Evolutionary conservation across 805 yeast species (phyloP).

Genomic region (Yarrowia osloensis): DNA sequence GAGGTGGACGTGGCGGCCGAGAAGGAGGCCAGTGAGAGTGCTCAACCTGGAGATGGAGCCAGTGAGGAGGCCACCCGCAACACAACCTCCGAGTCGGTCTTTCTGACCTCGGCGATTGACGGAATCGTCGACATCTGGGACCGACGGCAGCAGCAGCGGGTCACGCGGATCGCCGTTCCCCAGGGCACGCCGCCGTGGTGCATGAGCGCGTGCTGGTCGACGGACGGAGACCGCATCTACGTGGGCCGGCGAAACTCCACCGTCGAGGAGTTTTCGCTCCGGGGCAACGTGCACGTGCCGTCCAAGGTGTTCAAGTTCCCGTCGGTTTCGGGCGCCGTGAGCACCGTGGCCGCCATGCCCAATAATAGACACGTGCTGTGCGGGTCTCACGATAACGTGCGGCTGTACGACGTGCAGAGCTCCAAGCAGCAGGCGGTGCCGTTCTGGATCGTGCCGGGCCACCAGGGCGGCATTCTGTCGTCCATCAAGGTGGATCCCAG

Average conservation of each 20-base stretch:
- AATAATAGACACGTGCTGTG: conserved; percentile 77
- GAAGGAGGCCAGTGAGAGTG: conserved; percentile 31
- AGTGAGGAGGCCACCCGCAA: not conserved
- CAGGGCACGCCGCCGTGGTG: conserved; percentile 90
- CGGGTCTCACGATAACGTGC: conserved; percentile 86
- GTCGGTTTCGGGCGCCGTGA: conserved; percentile 84
- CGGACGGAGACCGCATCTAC: conserved; percentile 72
- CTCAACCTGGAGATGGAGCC: conserved; percentile 18
- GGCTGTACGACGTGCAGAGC: conserved; percentile 72
- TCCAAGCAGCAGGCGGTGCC: conserved; percentile 55
- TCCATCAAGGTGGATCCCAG: conserved; percentile 81
- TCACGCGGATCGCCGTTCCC: conserved; percentile 55
- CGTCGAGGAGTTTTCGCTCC: conserved; percentile 58
- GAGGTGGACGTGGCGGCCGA: conserved; percentile 1
- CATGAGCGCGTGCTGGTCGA: conserved; percentile 79
- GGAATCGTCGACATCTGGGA: conserved; percentile 88
- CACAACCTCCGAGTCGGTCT: conserved; percentile 45
- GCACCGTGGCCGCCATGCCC: conserved; percentile 76
- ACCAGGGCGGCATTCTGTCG: conserved; percentile 88
- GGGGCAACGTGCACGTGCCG: conserved; percentile 48
- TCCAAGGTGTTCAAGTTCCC: conserved; percentile 72
- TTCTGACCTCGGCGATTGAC: conserved; percentile 79
- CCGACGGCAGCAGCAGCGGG: conserved; percentile 51
- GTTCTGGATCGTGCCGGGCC: conserved; percentile 91
- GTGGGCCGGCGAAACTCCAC: conserved; percentile 89